phyloP scores from a whole-genome alignment of 371 early-diverging fungal species.

The Parasitella parasitica region DNA sequence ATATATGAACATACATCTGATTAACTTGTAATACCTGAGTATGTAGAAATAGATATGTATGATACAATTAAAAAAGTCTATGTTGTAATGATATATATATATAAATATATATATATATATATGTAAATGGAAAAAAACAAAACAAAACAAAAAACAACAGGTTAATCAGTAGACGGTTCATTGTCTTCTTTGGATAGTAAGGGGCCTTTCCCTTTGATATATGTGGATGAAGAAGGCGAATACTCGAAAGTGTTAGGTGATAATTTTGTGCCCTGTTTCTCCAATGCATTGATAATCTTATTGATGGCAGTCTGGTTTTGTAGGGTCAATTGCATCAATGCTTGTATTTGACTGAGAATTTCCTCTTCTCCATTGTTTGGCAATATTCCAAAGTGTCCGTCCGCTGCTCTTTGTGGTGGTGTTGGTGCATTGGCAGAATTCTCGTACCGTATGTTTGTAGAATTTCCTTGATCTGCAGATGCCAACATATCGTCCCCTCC shows the following conservation, averaged over 20 bases:
- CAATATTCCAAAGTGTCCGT: constrained; percentile 3
- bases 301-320: constrained; percentile 61
- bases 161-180: constrained; percentile 7
- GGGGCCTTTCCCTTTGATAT: constrained; percentile 14
- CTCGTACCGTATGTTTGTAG: constrained; percentile 5
- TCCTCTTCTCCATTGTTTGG: constrained; percentile 36
- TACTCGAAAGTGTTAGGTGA: neutral
- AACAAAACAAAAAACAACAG: neutral
- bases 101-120: neutral
- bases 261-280: constrained; percentile 26
- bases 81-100: neutral
- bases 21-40: neutral
- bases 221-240: neutral
- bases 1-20: neutral
- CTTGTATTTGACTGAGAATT: constrained; percentile 46
- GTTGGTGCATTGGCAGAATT: neutral
- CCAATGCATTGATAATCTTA: constrained; percentile 44
- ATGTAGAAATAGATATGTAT: neutral
- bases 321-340: constrained; percentile 45
- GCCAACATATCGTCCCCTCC: neutral
- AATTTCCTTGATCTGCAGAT: neutral
- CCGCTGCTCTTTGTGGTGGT: neutral
- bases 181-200: constrained; percentile 4
- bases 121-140: neutral
- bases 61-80: neutral